Evolutionary conservation across 108 stramenopile genomes (phyloP), one percentile per base, ranked within the genome.

Genomic region (Cylindrotheca fusiformis): DNA sequence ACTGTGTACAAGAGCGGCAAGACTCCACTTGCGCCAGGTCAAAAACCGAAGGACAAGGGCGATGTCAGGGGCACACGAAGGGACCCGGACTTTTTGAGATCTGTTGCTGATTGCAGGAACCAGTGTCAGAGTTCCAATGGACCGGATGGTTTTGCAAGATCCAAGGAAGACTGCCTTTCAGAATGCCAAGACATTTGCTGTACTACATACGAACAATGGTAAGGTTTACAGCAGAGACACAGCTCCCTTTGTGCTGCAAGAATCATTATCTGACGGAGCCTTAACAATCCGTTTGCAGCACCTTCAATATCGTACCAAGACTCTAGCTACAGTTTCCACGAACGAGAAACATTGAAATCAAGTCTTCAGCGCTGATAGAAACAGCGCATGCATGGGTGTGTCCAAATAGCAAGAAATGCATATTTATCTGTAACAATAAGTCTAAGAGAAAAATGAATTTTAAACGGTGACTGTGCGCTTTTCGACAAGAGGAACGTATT

Each of bases 181-280:
- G 81, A 82, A 32, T 93, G 92, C 61, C 92, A 93, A 55, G 92
- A 93, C 77, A 84, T 93, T 45, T 87, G 86, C 63, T 93, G 88
- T 60, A 86, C 67, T 49, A 93, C 86, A 0, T 93, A 93, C 59
- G 92, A 93, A 57, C 92, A 93, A 60, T 93, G 36, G 36, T 41
- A 41, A 41, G 36, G 36, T 14, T 10, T 41, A n/a, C n/a, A n/a
- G n/a, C n/a, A n/a, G n/a, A n/a, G n/a, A 84, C 61, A 85, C 84
- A 3, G 85, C 85, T 75, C 72, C 77, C 3, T 85, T 88, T 51
- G 69, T 80, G 32, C 79, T 76, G 30, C 58, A 79, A 17, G 68
- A 55, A 44, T 65, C 55, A 47, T 26, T 6, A 57, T 55, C 25
- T 18, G 19, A 52, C 10, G 8, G 19, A 21, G 14, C 12, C 12